phyloP scores from a whole-genome alignment of 305 asterid species.

The Nicotiana rustica region DNA sequence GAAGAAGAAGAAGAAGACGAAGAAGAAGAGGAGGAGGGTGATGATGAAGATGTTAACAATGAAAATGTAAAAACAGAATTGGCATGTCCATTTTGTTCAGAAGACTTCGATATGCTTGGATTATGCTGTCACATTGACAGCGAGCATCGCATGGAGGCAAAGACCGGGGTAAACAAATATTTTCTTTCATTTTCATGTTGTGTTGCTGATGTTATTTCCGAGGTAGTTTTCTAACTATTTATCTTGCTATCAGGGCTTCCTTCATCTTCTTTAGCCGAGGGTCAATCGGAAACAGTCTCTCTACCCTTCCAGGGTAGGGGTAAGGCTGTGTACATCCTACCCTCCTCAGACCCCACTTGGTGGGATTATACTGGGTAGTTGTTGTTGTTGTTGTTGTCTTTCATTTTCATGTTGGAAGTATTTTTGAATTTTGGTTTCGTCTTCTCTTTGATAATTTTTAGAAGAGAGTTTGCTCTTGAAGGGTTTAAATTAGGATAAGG shows the following conservation, averaged over 20 bases:
- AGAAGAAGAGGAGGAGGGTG: slow-evolving; percentile 55
- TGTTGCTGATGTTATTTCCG: too few species aligned
- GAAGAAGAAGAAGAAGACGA: slow-evolving; percentile 54
- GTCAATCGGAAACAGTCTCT: too few species aligned
- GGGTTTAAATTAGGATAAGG: slow-evolving; percentile 16
- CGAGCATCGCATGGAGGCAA: slow-evolving; percentile 82
- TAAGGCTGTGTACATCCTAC: too few species aligned
- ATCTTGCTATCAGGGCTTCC: too few species aligned
- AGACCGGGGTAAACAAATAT: slow-evolving; percentile 62
- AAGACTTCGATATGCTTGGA: slow-evolving; percentile 85
- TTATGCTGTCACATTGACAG: slow-evolving; percentile 92
- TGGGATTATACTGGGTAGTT: too few species aligned
- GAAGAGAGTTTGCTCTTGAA: slow-evolving; percentile 18
- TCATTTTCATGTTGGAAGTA: neutral
- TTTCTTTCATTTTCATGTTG: neutral
- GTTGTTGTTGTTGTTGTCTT: neutral
- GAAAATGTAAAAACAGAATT: slow-evolving; percentile 63
- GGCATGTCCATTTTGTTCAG: slow-evolving; percentile 88
- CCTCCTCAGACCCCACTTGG: too few species aligned
- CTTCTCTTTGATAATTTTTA: slow-evolving; percentile 13
- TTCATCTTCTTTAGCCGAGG: too few species aligned
- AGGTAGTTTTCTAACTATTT: too few species aligned
- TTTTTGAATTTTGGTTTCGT: neutral
- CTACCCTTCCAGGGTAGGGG: too few species aligned
- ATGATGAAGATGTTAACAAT: slow-evolving; percentile 48